Evolutionary conservation across 192 early-diverging fungal species (phyloP), one percentile per base, ranked within the genome.

Genomic region (Linnemannia exigua): DNA sequence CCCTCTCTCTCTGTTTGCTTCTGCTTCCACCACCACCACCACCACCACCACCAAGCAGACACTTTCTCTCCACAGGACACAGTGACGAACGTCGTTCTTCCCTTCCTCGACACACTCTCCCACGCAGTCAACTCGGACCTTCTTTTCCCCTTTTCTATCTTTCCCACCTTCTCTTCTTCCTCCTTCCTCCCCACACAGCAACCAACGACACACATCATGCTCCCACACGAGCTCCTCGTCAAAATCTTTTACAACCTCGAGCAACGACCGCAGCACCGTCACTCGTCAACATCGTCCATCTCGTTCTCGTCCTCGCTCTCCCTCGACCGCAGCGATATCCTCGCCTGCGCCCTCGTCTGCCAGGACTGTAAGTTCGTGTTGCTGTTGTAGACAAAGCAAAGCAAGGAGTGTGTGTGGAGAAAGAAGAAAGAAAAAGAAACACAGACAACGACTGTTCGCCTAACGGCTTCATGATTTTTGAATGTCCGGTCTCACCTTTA

Each of bases 191-290:
- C 38, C 67, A 38, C 31, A 31, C 2, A 16, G 61, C 12, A 25
- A 52, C n/a, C 25, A 22, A n/a, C n/a, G n/a, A 51, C 35, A 41
- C 46, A 12, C 11, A 44, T 20, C 9, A 52, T 67, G 33, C 48
- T 84, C 12, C 83, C 83, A 17, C 83, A 86, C 50, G 83, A 86
- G 61, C 72, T 86, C 1, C 74, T 86, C 1, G 83, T 86, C 46
- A 80, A 80, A 44, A 79, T 86, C 28, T 86, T 86, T 72, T 79
- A 79, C 52, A 79, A 76, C 33, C 74, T 80, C 20, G 83, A 80
- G 46, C 33, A 79, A 31, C 68, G 77, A 58, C 83, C 83, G 5
- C 83, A 80, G 6, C 78, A 86, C 76, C 82, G 81, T 16, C 76
- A 84, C 44, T 69, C 76, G 20, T 75, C 76, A 37, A 74, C 73